These are phyloP conservation scores for Onygena corvina DNA, from an alignment of 2,329 filamentous ascomycete genomes.

Conservation along the genomic window DNA sequence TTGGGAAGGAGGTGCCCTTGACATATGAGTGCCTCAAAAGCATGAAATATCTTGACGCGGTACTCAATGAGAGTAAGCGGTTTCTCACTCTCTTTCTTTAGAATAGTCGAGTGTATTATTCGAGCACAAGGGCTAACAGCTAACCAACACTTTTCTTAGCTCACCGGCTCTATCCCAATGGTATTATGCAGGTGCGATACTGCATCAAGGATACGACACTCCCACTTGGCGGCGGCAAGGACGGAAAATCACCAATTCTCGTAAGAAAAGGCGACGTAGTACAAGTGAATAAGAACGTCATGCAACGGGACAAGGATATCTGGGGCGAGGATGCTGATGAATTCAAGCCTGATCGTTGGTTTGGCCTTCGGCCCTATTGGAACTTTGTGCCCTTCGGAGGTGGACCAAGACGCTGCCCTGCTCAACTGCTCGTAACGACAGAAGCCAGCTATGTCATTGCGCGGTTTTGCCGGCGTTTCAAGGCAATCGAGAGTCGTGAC, in stretches of 20 bases:
- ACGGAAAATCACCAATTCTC: slow-evolving; percentile 20
- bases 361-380: neutral
- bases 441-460: slow-evolving; percentile 1
- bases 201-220: slow-evolving; percentile 18
- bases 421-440: slow-evolving; percentile 5
- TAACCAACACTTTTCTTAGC: neutral
- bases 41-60: slow-evolving; percentile 10
- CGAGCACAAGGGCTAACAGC: too few relatives aligned
- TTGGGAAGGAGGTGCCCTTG: neutral
- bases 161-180: slow-evolving; percentile 13
- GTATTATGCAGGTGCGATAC: slow-evolving; percentile 10
- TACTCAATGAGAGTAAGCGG: slow-evolving; percentile 13
- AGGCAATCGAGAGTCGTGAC: slow-evolving; percentile 7
- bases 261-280: slow-evolving; percentile 23
- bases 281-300: slow-evolving; percentile 24
- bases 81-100: too few relatives aligned
- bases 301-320: slow-evolving; percentile 29
- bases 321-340: slow-evolving; percentile 26
- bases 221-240: slow-evolving; percentile 18
- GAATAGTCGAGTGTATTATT: too few relatives aligned
- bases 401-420: slow-evolving; percentile 9
- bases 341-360: slow-evolving; percentile 19
- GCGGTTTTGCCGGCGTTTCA: neutral
- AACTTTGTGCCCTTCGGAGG: slow-evolving; percentile 10
- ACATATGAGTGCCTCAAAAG: neutral